Evolutionary conservation across 805 yeast species (phyloP), one percentile per base, ranked within the genome.

Genomic region (Wickerhamiella galacta): DNA sequence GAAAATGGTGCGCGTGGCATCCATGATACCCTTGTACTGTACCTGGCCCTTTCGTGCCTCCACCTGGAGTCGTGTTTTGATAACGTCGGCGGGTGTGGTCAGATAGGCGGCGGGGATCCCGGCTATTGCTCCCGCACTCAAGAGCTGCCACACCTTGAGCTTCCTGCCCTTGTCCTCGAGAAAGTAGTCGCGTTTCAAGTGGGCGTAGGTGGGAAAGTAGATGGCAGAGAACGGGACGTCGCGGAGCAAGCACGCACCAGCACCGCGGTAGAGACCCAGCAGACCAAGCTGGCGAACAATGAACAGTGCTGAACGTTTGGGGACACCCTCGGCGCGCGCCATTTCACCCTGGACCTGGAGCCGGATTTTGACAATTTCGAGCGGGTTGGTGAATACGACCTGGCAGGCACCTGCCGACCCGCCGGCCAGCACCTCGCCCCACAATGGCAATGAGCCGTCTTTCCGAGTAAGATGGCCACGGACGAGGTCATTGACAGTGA

Each of bases 31-130:
- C 16, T 56, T 64, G 58, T 87, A 87, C 29, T 68, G 68, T 11
- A 78, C 67, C 48, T 81, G 93, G 34, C 85, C 87, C 35, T 66
- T 58, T 40, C 76, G 72, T 4, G 81, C 65, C 52, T 75, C 92
- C 39, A 82, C 74, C 60, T 87, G 98, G 42, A 87, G 62, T 56
- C 96, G 74, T 3, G 98, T 87, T 61, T 87, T 87, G 47, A 90
- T 79, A 31, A 87, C 96, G 63, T 87, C 98, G 49, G 82, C 83
- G 2, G 98, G 98, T 0, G 98, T 87, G 2, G 98, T 87, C 43
- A 85, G 61, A 54, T 78, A 87, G 8, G 96, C 96, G 20, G 96
- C 92, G 7, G 98, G 98, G 63, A 92, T 82, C 52, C 96, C 98
- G 10, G 98, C 96, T 41, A 85, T 53, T 8, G 93, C 95, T 56